phyloP scores from a whole-genome alignment of 2,329 filamentous ascomycete species.

The Curvularia spicifera region DNA sequence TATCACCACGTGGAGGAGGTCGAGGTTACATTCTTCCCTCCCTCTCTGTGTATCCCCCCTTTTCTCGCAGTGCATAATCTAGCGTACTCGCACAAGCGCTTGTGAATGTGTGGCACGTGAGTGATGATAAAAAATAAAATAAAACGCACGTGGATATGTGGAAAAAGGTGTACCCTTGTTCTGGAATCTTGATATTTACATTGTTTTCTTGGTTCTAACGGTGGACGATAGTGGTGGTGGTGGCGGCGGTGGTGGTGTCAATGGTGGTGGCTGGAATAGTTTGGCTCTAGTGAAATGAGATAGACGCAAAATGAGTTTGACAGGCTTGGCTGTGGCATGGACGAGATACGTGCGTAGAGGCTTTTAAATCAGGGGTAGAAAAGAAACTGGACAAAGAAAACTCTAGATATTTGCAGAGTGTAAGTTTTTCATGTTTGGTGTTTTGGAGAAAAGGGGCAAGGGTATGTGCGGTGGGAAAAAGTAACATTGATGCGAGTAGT shows the following conservation, averaged over 20 bases:
- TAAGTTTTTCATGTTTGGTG: not conserved
- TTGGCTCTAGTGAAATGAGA: not conserved
- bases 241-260: too few relatives aligned
- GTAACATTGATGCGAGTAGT: not conserved
- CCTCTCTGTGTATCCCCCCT: not conserved
- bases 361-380: not conserved
- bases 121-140: not conserved
- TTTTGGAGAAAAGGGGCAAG: not conserved
- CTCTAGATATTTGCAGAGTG: too few relatives aligned
- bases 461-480: not conserved
- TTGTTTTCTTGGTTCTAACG: too few relatives aligned
- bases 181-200: too few relatives aligned
- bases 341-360: not conserved
- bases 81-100: conserved; percentile 35
- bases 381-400: not conserved
- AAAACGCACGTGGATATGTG: not conserved
- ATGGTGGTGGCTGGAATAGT: not conserved
- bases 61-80: conserved; percentile 46
- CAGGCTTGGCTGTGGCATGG: not conserved
- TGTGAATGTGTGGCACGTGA: not conserved
- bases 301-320: not conserved
- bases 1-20: not conserved
- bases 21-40: not conserved
- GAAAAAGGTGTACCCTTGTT: not conserved
- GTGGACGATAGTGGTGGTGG: too few relatives aligned